Evolutionary conservation across 108 stramenopile genomes (phyloP), one percentile per base, ranked within the genome.

Genomic region (Cylindrotheca fusiformis): DNA sequence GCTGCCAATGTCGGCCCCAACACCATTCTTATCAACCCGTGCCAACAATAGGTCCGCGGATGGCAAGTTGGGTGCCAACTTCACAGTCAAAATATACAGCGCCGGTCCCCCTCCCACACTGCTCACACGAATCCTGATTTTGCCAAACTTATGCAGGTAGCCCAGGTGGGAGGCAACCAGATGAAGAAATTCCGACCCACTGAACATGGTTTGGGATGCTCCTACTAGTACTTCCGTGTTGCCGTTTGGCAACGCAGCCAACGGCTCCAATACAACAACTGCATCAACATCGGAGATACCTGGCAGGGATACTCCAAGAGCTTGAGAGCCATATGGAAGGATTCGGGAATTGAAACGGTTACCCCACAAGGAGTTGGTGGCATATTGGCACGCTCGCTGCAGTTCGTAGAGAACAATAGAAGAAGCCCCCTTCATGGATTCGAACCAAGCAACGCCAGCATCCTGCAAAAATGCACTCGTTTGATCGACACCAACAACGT

Each of bases 231-330:
- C 14, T 14, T 41, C 36, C 6, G 10, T 41, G 6, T 6, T 41
- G 14, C 14, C 36, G 14, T 14, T 41, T 6, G 36, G 14, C 23
- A 28, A 22, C 8, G 22, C 18, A 55, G 14, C 49, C 3, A 3
- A 27, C 12, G 53, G 14, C 4, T 24, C 17, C 30, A 65, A 19
- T 17, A 24, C 19, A n/a, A 60, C 58, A 5, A 68, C 67, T 14
- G 58, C 58, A 52, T 68, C 67, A 48, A 68, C 25, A 45, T 68
- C 67, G 10, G 57, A 58, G 18, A 68, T 48, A 3, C 19, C 29
- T 2, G 67, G 67, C 31, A 68, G 48, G 10, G 30, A 6, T n/a
- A 23, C 18, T 8, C 30, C 21, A 5, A 32, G 26, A n/a, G 55
- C 25, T n/a, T 31, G 28, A 5, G 55, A 57, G 25, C 55, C 55